These are phyloP conservation scores for Penicillium sp. DNA, from an alignment of 2,329 filamentous ascomycete species.

Conservation along the genomic window DNA sequence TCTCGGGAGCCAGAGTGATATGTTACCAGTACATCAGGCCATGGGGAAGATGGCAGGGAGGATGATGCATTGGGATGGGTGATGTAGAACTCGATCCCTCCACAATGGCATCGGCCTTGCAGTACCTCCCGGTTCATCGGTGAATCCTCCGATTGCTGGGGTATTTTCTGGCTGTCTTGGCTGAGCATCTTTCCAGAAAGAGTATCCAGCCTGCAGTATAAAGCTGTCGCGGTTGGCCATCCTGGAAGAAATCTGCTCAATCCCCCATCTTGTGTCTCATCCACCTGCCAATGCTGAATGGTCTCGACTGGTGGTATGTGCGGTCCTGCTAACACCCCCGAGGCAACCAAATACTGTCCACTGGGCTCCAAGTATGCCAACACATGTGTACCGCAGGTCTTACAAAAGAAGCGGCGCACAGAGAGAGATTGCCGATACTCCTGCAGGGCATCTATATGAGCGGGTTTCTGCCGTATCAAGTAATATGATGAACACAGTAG, in stretches of 20 bases:
- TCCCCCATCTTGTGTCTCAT: slow-evolving; percentile 29
- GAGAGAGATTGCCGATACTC: slow-evolving; percentile 42
- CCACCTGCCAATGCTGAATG: slow-evolving; percentile 26
- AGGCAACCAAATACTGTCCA: slow-evolving; percentile 31
- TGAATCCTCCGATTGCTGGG: not conserved
- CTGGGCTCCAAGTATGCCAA: slow-evolving; percentile 25
- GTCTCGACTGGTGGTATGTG: slow-evolving; percentile 16
- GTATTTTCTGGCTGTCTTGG: not conserved
- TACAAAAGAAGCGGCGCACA: slow-evolving; percentile 47
- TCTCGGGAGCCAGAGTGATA: slow-evolving; percentile 37
- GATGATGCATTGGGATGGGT: slow-evolving; percentile 50
- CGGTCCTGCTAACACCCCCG: slow-evolving; percentile 25
- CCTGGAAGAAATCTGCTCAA: slow-evolving; percentile 25
- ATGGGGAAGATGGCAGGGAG: slow-evolving; percentile 43
- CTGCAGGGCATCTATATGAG: slow-evolving; percentile 34
- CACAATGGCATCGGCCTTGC: slow-evolving; percentile 51
- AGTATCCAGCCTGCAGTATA: slow-evolving; percentile 20
- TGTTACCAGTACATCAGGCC: slow-evolving; percentile 51
- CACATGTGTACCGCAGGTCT: slow-evolving; percentile 46
- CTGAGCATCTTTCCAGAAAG: not conserved
- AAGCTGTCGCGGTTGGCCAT: slow-evolving; percentile 7
- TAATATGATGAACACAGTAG: slow-evolving; percentile 44
- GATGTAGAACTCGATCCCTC: slow-evolving; percentile 52
- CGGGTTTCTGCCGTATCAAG: slow-evolving; percentile 33
- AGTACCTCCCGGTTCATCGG: slow-evolving; percentile 23